phyloP scores from a whole-genome alignment of 495 filamentous ascomycete species.

The Tuber magnatum region DNA sequence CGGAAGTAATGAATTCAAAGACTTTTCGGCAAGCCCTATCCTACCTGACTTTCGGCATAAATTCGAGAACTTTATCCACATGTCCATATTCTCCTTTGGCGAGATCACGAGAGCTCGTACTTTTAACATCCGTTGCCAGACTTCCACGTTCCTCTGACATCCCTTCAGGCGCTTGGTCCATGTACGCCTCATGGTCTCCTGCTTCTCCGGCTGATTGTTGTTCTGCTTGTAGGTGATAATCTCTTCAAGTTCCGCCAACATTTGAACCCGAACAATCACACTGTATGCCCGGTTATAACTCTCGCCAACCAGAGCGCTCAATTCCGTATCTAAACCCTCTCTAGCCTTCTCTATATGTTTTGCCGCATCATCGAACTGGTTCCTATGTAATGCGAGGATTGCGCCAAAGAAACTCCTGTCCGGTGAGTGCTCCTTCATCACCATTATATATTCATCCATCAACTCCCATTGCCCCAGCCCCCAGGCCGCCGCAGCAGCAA shows the following conservation, averaged over 20 bases:
- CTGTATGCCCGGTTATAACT: conserved; percentile 95
- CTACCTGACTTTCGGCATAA: conserved; percentile 91
- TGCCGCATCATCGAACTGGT: conserved; percentile 82
- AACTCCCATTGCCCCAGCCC: conserved; percentile 91
- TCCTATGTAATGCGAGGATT: conserved; percentile 85
- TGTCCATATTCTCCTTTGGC: conserved; percentile 87
- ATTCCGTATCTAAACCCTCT: conserved; percentile 86
- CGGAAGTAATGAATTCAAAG: conserved; percentile 68
- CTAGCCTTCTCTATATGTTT: conserved; percentile 82
- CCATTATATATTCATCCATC: conserved; percentile 91
- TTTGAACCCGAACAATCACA: conserved; percentile 92
- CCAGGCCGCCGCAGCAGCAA: conserved; percentile 97
- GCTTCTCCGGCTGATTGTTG: conserved; percentile 66
- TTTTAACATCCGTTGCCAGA: conserved; percentile 97
- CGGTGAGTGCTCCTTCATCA: conserved; percentile 86
- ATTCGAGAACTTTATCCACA: conserved; percentile 99
- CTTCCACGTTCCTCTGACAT: conserved; percentile 93
- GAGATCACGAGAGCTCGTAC: conserved; percentile 84
- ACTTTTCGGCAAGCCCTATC: conserved; percentile 92
- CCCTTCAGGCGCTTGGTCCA: conserved; percentile 94
- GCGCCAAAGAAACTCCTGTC: conserved; percentile 97
- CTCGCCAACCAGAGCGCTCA: conserved; percentile 89
- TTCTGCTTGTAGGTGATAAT: conserved; percentile 96
- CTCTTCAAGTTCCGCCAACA: conserved; percentile 97
- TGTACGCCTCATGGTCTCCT: conserved; percentile 79